These are phyloP conservation scores for Metarhizium robertsii DNA, from an alignment of 2,329 filamentous ascomycete species.

Conservation along the genomic window DNA sequence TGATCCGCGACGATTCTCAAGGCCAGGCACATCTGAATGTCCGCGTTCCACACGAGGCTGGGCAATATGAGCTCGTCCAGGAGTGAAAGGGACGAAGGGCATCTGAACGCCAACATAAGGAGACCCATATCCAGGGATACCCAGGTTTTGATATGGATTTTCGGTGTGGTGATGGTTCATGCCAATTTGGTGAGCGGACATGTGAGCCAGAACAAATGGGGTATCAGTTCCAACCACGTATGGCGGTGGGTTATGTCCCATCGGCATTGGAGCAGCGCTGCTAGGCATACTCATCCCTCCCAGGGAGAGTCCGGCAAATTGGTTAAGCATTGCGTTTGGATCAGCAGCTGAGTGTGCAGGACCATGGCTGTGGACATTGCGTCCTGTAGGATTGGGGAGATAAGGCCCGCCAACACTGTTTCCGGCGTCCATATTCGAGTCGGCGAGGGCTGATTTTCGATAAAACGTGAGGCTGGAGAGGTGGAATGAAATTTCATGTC, in stretches of 20 bases:
- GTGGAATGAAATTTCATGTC: background rate
- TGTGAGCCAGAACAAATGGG: constrained; percentile 27
- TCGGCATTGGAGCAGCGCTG: constrained; percentile 17
- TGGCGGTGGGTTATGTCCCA: constrained; percentile 24
- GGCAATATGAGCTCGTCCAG: constrained; percentile 35
- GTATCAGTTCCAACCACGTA: constrained; percentile 31
- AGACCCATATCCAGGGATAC: constrained; percentile 24
- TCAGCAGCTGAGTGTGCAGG: constrained; percentile 21
- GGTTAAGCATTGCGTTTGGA: constrained; percentile 20
- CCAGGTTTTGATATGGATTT: constrained; percentile 22
- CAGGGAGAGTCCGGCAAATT: constrained; percentile 29
- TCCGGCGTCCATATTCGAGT: constrained; percentile 26
- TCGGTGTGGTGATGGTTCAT: constrained; percentile 24
- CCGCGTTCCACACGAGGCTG: constrained; percentile 37
- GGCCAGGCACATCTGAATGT: constrained; percentile 46
- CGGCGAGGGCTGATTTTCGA: constrained; percentile 19
- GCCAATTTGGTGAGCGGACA: constrained; percentile 24
- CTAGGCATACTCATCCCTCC: constrained; percentile 24
- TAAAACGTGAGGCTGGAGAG: constrained; percentile 22
- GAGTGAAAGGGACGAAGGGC: constrained; percentile 40
- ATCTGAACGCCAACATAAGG: constrained; percentile 27
- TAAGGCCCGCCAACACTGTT: constrained; percentile 21
- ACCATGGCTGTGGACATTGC: constrained; percentile 20
- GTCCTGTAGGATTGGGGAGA: constrained; percentile 18
- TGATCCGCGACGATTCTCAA: constrained; percentile 58